phyloP scores from a whole-genome alignment of 1,284 basidiomycete species.

The Ceratobasidium sp. region DNA sequence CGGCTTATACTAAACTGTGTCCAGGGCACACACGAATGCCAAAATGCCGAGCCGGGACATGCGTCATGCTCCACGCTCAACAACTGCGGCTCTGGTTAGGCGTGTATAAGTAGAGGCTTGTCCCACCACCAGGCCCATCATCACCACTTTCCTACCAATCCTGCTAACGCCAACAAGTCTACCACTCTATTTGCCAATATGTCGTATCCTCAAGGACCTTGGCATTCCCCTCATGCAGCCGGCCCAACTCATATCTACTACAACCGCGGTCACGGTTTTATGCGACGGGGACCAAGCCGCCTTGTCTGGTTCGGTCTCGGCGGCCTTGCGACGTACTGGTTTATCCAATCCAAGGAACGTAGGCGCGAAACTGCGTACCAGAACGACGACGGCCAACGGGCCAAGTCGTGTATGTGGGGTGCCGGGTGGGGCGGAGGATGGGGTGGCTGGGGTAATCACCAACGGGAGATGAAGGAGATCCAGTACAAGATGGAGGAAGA shows the following conservation, averaged over 20 bases:
- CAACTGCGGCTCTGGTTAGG: neutral
- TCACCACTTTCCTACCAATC: neutral
- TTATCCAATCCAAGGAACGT: slow-evolving; percentile 20
- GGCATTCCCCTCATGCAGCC: neutral
- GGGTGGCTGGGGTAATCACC: slow-evolving; percentile 38
- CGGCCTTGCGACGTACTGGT: slow-evolving; percentile 37
- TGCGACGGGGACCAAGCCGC: slow-evolving; percentile 18
- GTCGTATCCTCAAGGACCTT: slow-evolving; percentile 38
- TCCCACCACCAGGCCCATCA: neutral
- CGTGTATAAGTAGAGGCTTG: neutral
- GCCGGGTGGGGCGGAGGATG: neutral
- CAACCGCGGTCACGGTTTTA: slow-evolving; percentile 8
- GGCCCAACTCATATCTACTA: slow-evolving; percentile 36
- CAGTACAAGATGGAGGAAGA: slow-evolving; percentile 41
- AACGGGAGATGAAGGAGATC: slow-evolving; percentile 28
- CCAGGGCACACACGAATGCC: neutral
- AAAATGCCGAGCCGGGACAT: slow-evolving; percentile 26
- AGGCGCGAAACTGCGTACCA: slow-evolving; percentile 21
- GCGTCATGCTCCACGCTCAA: slow-evolving; percentile 6
- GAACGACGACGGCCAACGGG: neutral
- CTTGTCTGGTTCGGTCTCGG: slow-evolving; percentile 41
- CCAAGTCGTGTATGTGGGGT: slow-evolving; percentile 9
- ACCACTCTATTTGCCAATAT: neutral
- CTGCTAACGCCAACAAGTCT: neutral
- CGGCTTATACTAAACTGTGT: neutral